Conservation (phyloP, 495 filamentous ascomycete species). For the Aspergillus conjunctus region DNA sequence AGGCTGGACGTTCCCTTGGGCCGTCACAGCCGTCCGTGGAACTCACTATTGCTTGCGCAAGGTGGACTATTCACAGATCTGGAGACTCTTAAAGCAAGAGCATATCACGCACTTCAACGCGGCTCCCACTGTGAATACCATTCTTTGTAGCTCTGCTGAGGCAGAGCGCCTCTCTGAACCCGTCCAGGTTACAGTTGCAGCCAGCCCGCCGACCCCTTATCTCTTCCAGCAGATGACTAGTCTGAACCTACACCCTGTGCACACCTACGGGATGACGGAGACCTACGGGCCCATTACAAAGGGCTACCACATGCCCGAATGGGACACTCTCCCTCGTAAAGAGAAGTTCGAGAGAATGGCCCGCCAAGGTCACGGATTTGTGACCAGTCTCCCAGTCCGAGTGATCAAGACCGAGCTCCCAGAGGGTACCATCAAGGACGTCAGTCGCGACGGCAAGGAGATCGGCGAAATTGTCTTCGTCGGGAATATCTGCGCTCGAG, state of each 20-base stretch:
- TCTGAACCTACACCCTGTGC: slow-evolving; percentile 86
- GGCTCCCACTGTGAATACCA: slow-evolving; percentile 93
- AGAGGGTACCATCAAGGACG: slow-evolving; percentile 71
- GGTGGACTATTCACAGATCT: slow-evolving; percentile 92
- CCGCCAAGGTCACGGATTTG: slow-evolving; percentile 88
- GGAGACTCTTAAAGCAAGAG: slow-evolving; percentile 81
- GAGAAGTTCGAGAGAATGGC: slow-evolving; percentile 88
- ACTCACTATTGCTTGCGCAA: slow-evolving; percentile 95
- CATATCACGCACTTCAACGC: slow-evolving; percentile 93
- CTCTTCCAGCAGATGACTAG: slow-evolving; percentile 90
- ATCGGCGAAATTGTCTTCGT: slow-evolving; percentile 90
- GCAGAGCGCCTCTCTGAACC: slow-evolving; percentile 68
- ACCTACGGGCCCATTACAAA: slow-evolving; percentile 97
- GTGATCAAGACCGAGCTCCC: slow-evolving; percentile 78
- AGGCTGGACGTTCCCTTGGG: slow-evolving; percentile 83
- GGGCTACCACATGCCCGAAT: slow-evolving; percentile 80
- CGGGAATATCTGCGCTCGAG: slow-evolving; percentile 90
- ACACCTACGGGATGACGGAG: slow-evolving; percentile 94
- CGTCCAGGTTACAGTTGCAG: slow-evolving; percentile 90
- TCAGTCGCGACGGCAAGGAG: slow-evolving; percentile 78
- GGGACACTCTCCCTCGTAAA: slow-evolving; percentile 67
- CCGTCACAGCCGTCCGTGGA: slow-evolving; percentile 85
- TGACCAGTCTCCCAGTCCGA: slow-evolving; percentile 78
- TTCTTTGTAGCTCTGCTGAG: slow-evolving; percentile 76
- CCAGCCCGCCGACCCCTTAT: slow-evolving; percentile 82